Base-by-base conservation (phyloP, 139 green algal species). In the Picochlorum sp. region DNA sequence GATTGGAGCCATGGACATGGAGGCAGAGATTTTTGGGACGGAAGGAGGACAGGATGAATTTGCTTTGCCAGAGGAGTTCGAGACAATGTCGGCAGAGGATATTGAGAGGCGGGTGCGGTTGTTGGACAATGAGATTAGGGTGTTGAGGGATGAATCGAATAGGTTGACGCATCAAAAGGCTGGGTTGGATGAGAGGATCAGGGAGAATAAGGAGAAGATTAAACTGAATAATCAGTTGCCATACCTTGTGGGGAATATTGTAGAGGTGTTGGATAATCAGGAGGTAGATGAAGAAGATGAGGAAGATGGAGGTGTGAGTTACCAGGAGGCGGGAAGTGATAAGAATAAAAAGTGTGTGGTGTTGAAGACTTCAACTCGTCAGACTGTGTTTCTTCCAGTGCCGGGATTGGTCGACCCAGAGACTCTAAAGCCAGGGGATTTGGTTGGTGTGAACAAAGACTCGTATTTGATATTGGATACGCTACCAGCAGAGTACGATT, bases 381-480 rank as follows among this genome's bases (percentile, higher is more conserved):
- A 96, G 62, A 99, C 94, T 1, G 94, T 99, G 50, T 99, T 99
- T 74, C 69, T 99, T 70, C 94, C 94, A 21, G 91, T 99, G 26
- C 85, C 96, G 18, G 93, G 93, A 1, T 76, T 98, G 21, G 93
- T 98, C n/a, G 92, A 98, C 63, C 68, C 93, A 2, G 77, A 83
- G 10, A 71, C 67, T 16, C 70, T 97, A 6, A 90, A 90, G 65
- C 92, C 92, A 8, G 83, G 78, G 7, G 92, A 98, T 72, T 77
- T 98, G 65, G 92, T 98, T n/a, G 93, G 93, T 11, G 92, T 97
- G 32, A 98, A 98, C 83, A 98, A 98, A 79, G 94, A 99, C 85
- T 90, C 75, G 57, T 99, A 99, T 72, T 82, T 99, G 6, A 91
- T 99, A 66, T 72, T 99, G 8, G 94, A 98, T 77, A 97, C 85